Conservation (phyloP, 257 asterid species). For the Primulina tabacum region DNA sequence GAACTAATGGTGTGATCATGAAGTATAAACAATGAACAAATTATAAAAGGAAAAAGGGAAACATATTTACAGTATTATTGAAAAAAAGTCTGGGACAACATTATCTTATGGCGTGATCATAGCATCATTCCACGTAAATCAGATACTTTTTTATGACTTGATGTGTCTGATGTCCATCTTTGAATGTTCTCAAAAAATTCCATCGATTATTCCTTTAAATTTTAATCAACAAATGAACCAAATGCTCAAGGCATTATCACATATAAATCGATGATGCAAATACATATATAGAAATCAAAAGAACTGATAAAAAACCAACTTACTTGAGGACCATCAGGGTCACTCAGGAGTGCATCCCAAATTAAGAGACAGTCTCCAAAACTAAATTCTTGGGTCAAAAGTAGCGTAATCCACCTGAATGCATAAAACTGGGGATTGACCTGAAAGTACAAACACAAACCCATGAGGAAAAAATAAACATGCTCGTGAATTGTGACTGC, state of each 20-base stretch:
- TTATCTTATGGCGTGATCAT: neutral
- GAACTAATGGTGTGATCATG: neutral
- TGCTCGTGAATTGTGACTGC: neutral
- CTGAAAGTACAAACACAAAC: conserved; percentile 44
- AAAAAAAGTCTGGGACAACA: neutral
- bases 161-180: neutral
- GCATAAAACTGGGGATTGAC: conserved; percentile 98
- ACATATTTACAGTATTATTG: too few relatives aligned
- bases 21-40: neutral
- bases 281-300: conserved; percentile 4
- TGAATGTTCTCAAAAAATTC: neutral
- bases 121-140: neutral
- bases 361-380: conserved; percentile 73
- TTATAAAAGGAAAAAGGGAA: neutral
- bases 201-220: neutral
- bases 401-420: conserved; percentile 98
- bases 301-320: conserved; percentile 25
- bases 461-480: conserved; percentile 18
- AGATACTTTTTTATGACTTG: neutral
- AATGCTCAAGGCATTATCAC: neutral
- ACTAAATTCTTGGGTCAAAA: conserved; percentile 88
- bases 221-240: neutral
- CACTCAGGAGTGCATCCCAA: conserved; percentile 95
- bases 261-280: neutral
- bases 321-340: conserved; percentile 97